Evolutionary conservation across 805 yeast genomes (phyloP), one percentile per base, ranked within the genome.

Genomic region (Sugiyamaella floridensis): DNA sequence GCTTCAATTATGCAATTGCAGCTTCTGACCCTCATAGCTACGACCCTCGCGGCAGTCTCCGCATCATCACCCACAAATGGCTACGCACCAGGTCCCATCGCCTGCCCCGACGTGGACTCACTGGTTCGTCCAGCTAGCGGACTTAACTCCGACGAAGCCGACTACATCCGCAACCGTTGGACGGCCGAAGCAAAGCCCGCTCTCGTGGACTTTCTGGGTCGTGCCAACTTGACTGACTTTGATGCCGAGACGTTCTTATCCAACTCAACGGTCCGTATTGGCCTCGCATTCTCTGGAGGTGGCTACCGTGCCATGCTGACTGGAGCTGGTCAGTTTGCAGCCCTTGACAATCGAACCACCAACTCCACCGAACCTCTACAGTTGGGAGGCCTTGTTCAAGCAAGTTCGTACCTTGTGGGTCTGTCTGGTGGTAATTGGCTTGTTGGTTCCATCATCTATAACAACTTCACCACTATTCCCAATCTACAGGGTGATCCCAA

Each of bases 361-460:
- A 77, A 76, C 52, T 76, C 81, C 12, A 70, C 70, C 26, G 72
- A 75, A 4, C 64, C 70, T 40, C 52, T 56, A 37, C 85, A 86
- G 12, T 66, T 88, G 43, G 90, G 92, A 34, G 95, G 96, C 4
- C 67, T 89, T 20, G 69, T 88, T 40, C 89, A 85, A 61, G 71
- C 85, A 5, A 64, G 88, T 1, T 78, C 86, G 11, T 89, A 89
- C 63, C 67, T 89, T 4, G 71, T 87, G 4, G 95, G 92, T 8
- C 76, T 88, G 40, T 83, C 90, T 14, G 96, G 96, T 32, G 96
- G 96, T 26, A 77, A 86, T 12, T 88, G 95, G 95, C 71, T 86
- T 47, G 73, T 87, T 26, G 84, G 87, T 1, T 77, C 90, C 9
- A 67, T 88, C 29, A 80, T 78, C 0, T 72, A 77, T 63, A 86